Evolutionary conservation across 805 yeast genomes (phyloP).

Genomic region (Metschnikowia hibisci): DNA sequence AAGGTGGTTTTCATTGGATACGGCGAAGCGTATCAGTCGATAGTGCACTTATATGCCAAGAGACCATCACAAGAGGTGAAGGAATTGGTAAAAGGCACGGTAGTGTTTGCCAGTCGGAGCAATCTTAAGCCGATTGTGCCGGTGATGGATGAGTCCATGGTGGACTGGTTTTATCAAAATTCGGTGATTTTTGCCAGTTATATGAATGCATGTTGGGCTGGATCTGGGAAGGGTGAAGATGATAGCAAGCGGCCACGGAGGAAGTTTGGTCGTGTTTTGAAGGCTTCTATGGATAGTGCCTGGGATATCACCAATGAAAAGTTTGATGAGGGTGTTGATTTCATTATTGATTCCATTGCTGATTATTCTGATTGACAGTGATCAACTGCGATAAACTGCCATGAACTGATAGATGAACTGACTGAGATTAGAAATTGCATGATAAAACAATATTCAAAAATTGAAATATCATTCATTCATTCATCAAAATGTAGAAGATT

Average conservation of each 20-base stretch:
- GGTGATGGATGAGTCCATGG: constrained; percentile 79
- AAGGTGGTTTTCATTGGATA: constrained; percentile 79
- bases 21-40: constrained; percentile 85
- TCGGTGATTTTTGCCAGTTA: constrained; percentile 77
- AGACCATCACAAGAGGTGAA: constrained; percentile 54
- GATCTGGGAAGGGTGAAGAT: constrained; percentile 28
- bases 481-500: too few species aligned
- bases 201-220: constrained; percentile 79
- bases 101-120: constrained; percentile 64
- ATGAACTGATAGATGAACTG: too few species aligned
- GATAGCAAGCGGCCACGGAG: constrained; percentile 70
- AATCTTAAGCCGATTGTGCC: constrained; percentile 79
- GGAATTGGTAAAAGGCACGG: constrained; percentile 62
- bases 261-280: constrained; percentile 85
- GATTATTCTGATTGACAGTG: constrained; percentile 11
- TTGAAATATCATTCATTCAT: too few species aligned
- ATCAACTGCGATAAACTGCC: too few species aligned
- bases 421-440: too few species aligned
- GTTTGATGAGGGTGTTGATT: constrained; percentile 82
- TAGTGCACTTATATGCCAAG: constrained; percentile 85
- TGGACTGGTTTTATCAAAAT: constrained; percentile 88
- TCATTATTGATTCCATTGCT: constrained; percentile 75
- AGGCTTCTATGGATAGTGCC: constrained; percentile 67
- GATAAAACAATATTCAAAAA: too few species aligned
- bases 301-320: constrained; percentile 75